Evolutionary conservation across 1,284 basidiomycete genomes (phyloP), one percentile per base, ranked within the genome.

Genomic region (Hortiboletus rubellus): DNA sequence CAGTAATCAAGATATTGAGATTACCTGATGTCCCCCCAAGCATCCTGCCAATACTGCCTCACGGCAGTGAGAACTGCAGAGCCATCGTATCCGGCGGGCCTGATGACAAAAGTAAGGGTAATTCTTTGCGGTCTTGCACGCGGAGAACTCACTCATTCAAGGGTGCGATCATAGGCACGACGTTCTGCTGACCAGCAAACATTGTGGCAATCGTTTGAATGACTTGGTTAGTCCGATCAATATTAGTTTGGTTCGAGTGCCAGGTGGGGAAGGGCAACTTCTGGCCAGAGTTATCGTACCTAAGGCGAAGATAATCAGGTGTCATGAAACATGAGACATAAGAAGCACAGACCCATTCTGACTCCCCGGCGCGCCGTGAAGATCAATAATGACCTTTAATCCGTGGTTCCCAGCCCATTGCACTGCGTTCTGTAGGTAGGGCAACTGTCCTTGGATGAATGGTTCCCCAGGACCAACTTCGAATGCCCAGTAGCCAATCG

Each of bases 401-500:
- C 85, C 84, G 66, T 93, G 74, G 33, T 85, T 82, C 22, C 76
- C 68, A 5, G 93, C 92, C 95, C 95, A 97, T 3, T 71, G 74
- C 43, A 93, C 82, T 0, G 93, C 94, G 49, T 84, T 80, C 59
- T 78, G 68, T n/a, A 91, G 75, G 74, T 90, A 92, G 18, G 84
- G 79, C 46, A 88, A 74, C 70, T 92, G 90, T 18, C 93, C 91
- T 76, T 87, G 84, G 61, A 94, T 84, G 75, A 85, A 97, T 0
- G 93, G 94, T 67, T 96, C 93, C 10, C 88, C 92, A 5, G 76
- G 76, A 17, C 82, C 82, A 24, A 91, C 84, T 52, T 95, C 91
- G 63, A 92, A 94, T 2, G 94, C 94, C 95, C 95, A 97, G 72
- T 89, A 94, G 24, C 92, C 92, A 60, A 97, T 91, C 3, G 94